Percentiles rank a stretch among this genome's conserved stretches.
These are phyloP conservation scores for Eucalyptus globulus DNA, from an alignment of 345 rosid genomes.

Conservation along the genomic window DNA sequence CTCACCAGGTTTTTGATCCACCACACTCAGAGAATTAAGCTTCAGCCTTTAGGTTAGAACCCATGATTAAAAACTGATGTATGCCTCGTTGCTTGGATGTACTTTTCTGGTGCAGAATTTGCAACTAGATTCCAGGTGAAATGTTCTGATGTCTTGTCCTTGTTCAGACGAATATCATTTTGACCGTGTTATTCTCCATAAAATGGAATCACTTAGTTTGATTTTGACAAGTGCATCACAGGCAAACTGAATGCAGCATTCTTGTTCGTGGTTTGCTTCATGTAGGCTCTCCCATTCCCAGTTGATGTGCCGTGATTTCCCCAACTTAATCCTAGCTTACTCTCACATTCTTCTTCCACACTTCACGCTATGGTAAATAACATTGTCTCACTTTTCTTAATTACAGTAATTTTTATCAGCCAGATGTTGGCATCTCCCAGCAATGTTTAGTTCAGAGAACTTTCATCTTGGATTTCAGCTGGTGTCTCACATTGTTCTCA, in stretches of 20 bases:
- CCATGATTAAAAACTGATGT: neutral
- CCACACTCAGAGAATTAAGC: neutral
- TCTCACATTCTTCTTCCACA: neutral
- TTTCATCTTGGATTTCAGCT: neutral
- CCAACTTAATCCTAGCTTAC: neutral
- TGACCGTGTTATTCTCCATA: neutral
- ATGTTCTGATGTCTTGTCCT: neutral
- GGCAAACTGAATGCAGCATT: neutral
- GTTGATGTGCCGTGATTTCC: neutral
- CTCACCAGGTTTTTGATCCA: neutral
- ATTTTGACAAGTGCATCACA: neutral
- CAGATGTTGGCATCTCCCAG: neutral
- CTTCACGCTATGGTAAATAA: neutral
- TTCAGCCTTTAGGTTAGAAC: neutral
- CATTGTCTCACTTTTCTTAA: neutral
- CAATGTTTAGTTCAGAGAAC: neutral
- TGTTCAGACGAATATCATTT: neutral
- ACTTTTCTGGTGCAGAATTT: neutral
- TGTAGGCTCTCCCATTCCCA: neutral
- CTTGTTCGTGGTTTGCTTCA: neutral
- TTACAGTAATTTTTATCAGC: neutral
- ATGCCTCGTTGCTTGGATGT: neutral
- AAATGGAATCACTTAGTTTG: neutral
- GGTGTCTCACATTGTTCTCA: neutral
- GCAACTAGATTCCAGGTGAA: neutral